Evolutionary conservation across 2,329 filamentous ascomycete genomes (phyloP).

Genomic region (Curvularia sp.): DNA sequence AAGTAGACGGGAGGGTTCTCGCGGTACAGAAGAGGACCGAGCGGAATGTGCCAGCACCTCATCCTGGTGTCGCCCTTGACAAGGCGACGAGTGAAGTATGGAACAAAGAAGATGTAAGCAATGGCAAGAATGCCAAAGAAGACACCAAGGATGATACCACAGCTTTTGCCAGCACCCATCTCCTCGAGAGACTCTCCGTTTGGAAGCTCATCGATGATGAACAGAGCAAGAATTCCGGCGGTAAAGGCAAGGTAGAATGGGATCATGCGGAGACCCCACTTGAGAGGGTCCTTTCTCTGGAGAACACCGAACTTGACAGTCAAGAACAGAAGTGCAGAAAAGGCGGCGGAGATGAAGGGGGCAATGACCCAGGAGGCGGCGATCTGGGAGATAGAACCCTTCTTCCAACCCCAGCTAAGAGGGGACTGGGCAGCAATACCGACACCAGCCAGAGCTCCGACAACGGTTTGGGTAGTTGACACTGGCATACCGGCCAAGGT

Average conservation of each 20-base stretch:
- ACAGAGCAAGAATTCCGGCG: constrained; percentile 60
- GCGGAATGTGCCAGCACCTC: constrained; percentile 35
- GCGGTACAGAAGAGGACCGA: constrained; percentile 52
- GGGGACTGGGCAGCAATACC: constrained; percentile 57
- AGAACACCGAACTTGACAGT: constrained; percentile 60
- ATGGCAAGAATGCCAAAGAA: constrained; percentile 34
- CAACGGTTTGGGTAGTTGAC: constrained; percentile 67
- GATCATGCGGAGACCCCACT: constrained; percentile 58
- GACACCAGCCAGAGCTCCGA: constrained; percentile 66
- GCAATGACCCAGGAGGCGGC: constrained; percentile 59
- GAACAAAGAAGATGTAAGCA: constrained; percentile 39
- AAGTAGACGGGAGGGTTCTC: constrained; percentile 54
- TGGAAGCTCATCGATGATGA: constrained; percentile 63
- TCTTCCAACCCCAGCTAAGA: constrained; percentile 38
- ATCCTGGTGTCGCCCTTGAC: constrained; percentile 36
- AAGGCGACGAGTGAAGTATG: constrained; percentile 39
- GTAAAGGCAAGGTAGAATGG: constrained; percentile 60
- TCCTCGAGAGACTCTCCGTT: constrained; percentile 39
- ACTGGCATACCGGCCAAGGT: constrained; percentile 64
- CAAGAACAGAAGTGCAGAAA: constrained; percentile 60
- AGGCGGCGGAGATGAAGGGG: constrained; percentile 56
- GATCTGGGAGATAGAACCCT: constrained; percentile 40
- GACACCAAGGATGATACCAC: constrained; percentile 38
- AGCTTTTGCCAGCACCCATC: constrained; percentile 40
- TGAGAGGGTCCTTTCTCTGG: constrained; percentile 57